Base-by-base conservation (phyloP, 2,329 filamentous ascomycete species). In the Podosphaera xanthii region DNA sequence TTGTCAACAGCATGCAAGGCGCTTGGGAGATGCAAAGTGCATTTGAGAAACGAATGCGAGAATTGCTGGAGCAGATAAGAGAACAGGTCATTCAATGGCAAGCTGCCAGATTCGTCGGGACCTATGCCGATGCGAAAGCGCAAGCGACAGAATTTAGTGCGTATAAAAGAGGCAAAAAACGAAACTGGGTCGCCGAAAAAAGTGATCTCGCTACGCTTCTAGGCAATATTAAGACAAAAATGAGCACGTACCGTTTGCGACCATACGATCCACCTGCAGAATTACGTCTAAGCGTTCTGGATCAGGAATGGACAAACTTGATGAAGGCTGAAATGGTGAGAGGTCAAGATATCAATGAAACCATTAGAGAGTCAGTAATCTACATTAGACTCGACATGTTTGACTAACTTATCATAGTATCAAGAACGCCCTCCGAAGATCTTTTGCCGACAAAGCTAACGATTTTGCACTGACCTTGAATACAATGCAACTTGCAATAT, bases 1-100 rank as follows among this genome's bases (percentile, higher is more conserved):
- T 98, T 68, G 87, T 98, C 66, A 88, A 87, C 69, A 97, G 92
- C 71, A 97, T 98, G 92, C 89, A 96, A 69, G 92, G 92, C 31
- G 91, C 92, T 7, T 98, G 92, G 92, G 91, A 96, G 72, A 98
- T 98, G 92, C 90, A 98, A 72, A 94, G 88, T 69, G 87, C 86
- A 36, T 98, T 91, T 69, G 92, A 98, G 75, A 79, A 85, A 67
- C 81, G 92, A 61, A 94, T 97, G 87, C 81, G 81, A 60, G 87
- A 83, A 64, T 76, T 98, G 48, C 75, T 97, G 63, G 77, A 81
- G 64, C 77, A 82, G 63, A 88, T 97, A 65, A 76, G 77, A 34
- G 77, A 78, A 63, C 89, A 95, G 71, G 77, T 83, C 56, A 76
- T 84, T 59, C 71, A 76, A 60, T 98, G 92, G 92, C 78, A 84